phyloP scores from a whole-genome alignment of 768 basidiomycete species.

The Boletellus sp. region DNA sequence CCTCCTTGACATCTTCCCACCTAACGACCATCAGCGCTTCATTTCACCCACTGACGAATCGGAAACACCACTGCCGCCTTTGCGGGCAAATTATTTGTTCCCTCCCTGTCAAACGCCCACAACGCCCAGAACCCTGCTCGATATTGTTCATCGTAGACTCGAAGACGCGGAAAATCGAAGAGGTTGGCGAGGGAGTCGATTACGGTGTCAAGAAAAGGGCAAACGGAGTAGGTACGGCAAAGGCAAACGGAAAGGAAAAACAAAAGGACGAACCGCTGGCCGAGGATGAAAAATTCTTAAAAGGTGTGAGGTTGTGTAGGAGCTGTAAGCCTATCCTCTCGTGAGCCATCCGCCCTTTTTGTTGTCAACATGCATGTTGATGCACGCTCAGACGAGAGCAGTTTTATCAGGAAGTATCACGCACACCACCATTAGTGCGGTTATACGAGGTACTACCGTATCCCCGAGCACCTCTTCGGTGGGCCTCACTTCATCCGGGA shows the following conservation, averaged over 20 bases:
- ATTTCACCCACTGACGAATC: conserved; percentile 86
- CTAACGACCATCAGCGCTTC: conserved; percentile 44
- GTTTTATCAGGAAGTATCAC: conserved; percentile 59
- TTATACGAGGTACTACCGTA: conserved; percentile 64
- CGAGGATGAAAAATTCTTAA: conserved; percentile 81
- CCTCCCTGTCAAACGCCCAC: conserved; percentile 70
- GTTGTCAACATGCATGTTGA: background rate
- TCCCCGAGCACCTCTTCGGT: background rate
- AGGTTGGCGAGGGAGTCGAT: conserved; percentile 80
- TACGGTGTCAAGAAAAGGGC: conserved; percentile 68
- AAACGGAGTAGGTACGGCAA: background rate
- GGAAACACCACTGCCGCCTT: conserved; percentile 94
- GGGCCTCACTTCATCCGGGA: background rate
- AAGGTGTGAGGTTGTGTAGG: conserved; percentile 84
- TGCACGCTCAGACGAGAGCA: conserved; percentile 62
- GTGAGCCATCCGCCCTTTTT: conserved; percentile 45
- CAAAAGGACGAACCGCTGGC: conserved; percentile 39
- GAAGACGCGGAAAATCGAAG: conserved; percentile 71
- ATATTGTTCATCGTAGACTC: conserved; percentile 83
- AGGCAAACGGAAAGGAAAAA: conserved; percentile 30
- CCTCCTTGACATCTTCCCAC: background rate
- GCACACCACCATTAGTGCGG: conserved; percentile 58
- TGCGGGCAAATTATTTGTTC: conserved; percentile 93
- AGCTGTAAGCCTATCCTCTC: conserved; percentile 76
- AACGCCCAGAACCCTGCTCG: conserved; percentile 68